Base-by-base conservation (phyloP, 73 alveolate species). In the Uronychia binucleata region DNA sequence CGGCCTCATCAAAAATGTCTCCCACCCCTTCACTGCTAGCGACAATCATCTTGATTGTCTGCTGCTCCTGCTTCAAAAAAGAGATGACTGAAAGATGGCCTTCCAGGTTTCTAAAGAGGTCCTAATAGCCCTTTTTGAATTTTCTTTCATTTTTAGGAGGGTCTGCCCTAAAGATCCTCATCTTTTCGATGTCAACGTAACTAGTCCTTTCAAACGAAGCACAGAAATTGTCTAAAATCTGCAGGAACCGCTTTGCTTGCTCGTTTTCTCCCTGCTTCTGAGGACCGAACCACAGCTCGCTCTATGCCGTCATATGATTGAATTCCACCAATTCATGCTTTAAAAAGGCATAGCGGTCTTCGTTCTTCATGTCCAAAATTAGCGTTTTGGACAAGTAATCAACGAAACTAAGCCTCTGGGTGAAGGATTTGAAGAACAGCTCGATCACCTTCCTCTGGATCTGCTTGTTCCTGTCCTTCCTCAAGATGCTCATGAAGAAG, bases 221-320 rank as follows among this genome's bases (percentile, higher is more conserved):
- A 19, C 5, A 19, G 67, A 46, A 46, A 19, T 46, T 46, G n/a
- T 46, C 19, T 11, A 46, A 19, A 19, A 46, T 46, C 67, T 46
- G 5, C 5, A 11, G 5, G 67, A 46, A 46, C 19, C 19, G 5
- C 19, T 46, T 46, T 19, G 19, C 19, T 11, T 5, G 19, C n/a
- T 19, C 67, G 67, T 46, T 19, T 5, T 46, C 67, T 46, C 19
- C 67, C 5, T 19, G 5, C n/a, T 11, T 19, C n/a, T 46, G 5
- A 11, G 67, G n/a, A 46, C 67, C 67, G 67, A 46, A 46, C 67
- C 67, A 46, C n/a, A 46, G 67, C 67, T 46, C 67, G 19, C 67
- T 46, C 19, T 46, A 19, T 19, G 19, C 5, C n/a, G n/a, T 46
- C 67, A 46, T 46, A 5, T 46, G 67, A 46, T 46, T 46, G 67